Conservation (phyloP, 1,284 basidiomycete genomes). For the Austroboletus rostrupii region DNA sequence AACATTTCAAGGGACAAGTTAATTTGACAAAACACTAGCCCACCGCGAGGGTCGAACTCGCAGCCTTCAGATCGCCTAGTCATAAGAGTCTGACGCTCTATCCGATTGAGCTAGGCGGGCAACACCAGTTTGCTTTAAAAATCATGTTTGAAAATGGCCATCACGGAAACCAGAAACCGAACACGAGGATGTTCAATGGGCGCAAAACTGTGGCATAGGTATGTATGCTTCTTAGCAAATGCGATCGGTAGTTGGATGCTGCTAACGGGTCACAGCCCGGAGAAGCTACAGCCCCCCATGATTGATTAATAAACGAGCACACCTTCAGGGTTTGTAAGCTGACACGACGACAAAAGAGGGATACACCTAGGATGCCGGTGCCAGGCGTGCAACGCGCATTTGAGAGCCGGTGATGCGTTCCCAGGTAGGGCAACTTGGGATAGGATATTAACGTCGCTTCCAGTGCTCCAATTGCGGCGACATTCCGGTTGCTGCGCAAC, state of each 20-base stretch:
- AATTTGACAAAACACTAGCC: slow-evolving; percentile 43
- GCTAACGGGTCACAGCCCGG: slow-evolving; percentile 16
- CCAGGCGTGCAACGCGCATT: background rate
- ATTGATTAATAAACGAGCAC: slow-evolving; percentile 22
- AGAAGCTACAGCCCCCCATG: slow-evolving; percentile 15
- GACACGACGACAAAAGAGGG: slow-evolving; percentile 2
- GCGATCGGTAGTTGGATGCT: slow-evolving; percentile 8
- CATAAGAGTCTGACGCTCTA: slow-evolving; percentile 76
- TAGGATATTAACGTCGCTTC: background rate
- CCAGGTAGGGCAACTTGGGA: background rate
- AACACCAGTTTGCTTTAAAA: too few species aligned
- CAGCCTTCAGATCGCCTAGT: slow-evolving; percentile 73
- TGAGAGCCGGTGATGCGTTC: background rate
- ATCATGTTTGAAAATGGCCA: too few species aligned
- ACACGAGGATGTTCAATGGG: slow-evolving; percentile 14
- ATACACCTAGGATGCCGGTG: background rate
- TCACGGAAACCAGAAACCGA: background rate
- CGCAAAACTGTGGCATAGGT: slow-evolving; percentile 27
- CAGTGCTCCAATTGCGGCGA: background rate
- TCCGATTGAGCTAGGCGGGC: slow-evolving; percentile 85
- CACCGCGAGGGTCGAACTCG: slow-evolving; percentile 91
- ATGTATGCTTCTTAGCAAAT: slow-evolving; percentile 6
- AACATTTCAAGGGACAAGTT: background rate
- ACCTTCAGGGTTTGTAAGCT: slow-evolving; percentile 20
- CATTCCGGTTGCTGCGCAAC: slow-evolving; percentile 8